A percentile compares a stretch with the other conserved stretches of the same genome.
phyloP scores from a whole-genome alignment of 2,329 filamentous ascomycete genomes.

The Aureobasidium sp. region DNA sequence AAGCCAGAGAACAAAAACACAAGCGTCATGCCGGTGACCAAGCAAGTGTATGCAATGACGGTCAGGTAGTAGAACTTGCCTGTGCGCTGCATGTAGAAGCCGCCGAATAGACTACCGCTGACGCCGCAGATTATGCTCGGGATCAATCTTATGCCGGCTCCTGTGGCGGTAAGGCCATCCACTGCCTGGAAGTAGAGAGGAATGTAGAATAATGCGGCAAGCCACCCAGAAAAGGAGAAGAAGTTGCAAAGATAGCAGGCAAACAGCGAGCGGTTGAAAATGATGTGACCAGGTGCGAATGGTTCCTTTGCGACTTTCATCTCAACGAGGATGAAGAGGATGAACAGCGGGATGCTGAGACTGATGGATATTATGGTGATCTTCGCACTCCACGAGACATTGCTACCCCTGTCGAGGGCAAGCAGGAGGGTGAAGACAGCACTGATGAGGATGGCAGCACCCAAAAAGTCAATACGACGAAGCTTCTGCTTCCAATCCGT shows the following conservation, averaged over 20 bases:
- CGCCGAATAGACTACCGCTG: constrained; percentile 56
- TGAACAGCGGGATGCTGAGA: constrained; percentile 53
- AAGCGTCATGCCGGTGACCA: constrained; percentile 49
- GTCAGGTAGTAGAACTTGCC: constrained; percentile 68
- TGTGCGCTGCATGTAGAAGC: constrained; percentile 61
- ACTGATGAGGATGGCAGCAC: constrained; percentile 57
- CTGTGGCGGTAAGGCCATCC: constrained; percentile 55
- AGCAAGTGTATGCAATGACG: constrained; percentile 46
- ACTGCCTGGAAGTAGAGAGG: constrained; percentile 73
- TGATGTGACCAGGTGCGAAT: constrained; percentile 67
- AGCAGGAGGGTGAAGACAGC: constrained; percentile 61
- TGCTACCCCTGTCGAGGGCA: constrained; percentile 66
- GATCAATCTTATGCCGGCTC: constrained; percentile 58
- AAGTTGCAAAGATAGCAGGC: constrained; percentile 67
- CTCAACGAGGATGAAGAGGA: constrained; percentile 63
- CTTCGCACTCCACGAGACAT: constrained; percentile 58
- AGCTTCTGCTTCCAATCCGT: constrained; percentile 61
- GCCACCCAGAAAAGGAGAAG: constrained; percentile 57
- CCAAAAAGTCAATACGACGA: constrained; percentile 63
- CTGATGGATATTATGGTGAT: constrained; percentile 53
- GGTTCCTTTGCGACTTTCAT: constrained; percentile 60
- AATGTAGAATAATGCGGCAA: constrained; percentile 62
- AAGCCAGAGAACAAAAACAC: constrained; percentile 53
- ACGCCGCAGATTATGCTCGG: constrained; percentile 59
- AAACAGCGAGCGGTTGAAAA: constrained; percentile 60